phyloP scores from a whole-genome alignment of 352 stramenopile genomes.

The Phytophthora gonapodyides region DNA sequence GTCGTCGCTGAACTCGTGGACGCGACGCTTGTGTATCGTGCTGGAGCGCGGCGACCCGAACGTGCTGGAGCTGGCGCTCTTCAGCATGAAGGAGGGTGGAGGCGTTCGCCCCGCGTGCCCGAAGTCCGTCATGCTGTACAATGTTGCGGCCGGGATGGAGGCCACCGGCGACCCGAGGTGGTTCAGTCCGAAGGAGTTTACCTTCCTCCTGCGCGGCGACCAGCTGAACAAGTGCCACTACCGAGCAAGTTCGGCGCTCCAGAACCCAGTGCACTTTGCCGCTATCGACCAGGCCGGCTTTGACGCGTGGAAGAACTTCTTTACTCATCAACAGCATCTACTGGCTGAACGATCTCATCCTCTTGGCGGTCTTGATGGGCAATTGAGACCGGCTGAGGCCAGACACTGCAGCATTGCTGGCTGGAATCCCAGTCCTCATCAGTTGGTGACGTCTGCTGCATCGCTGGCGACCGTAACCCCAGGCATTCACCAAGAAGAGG shows the following conservation, averaged over 20 bases:
- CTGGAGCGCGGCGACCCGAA: conserved; percentile 61
- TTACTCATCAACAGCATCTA: conserved; percentile 55
- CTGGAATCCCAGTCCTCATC: conserved; percentile 14
- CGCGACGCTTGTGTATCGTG: conserved; percentile 66
- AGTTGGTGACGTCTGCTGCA: neutral
- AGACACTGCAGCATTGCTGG: conserved; percentile 11
- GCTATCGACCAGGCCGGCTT: conserved; percentile 50
- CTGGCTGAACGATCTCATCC: conserved; percentile 9
- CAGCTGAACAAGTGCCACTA: conserved; percentile 42
- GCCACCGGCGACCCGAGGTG: conserved; percentile 57
- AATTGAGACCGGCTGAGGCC: conserved; percentile 5
- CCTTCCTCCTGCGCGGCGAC: conserved; percentile 55
- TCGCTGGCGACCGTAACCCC: conserved; percentile 8
- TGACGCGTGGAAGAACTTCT: conserved; percentile 66
- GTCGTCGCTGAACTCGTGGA: conserved; percentile 70
- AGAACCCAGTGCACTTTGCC: conserved; percentile 61
- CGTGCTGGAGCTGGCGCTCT: conserved; percentile 75
- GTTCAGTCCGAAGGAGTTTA: conserved; percentile 73
- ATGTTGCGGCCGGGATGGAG: conserved; percentile 52
- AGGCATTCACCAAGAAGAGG: conserved; percentile 38
- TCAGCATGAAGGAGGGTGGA: conserved; percentile 50
- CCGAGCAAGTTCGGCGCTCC: conserved; percentile 33
- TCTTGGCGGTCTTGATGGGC: conserved; percentile 7
- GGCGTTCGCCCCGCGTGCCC: conserved; percentile 56
- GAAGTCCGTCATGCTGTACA: conserved; percentile 63